Evolutionary conservation across 345 rosid genomes (phyloP).

Genomic region (Zanthoxylum bungeanum): DNA sequence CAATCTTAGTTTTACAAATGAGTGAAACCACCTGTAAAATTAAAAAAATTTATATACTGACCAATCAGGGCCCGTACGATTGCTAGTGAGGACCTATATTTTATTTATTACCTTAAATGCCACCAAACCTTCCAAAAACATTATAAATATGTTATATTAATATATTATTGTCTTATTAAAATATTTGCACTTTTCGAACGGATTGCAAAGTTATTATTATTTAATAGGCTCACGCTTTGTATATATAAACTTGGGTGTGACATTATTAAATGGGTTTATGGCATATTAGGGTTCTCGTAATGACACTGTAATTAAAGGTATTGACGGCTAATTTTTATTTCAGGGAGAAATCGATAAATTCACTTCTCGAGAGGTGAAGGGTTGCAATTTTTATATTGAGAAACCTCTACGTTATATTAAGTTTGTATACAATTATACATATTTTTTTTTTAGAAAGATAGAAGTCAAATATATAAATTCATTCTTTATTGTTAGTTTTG

Average conservation of each 20-base stretch:
- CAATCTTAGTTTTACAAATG: too few relatives aligned
- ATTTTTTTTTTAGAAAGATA: too few relatives aligned
- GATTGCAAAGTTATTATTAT: neutral
- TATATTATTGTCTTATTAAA: neutral
- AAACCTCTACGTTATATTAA: neutral
- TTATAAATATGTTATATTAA: neutral
- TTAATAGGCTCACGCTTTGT: neutral
- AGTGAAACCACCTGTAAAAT: too few relatives aligned
- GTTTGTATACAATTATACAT: neutral
- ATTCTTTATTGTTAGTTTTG: neutral
- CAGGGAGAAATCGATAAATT: too few relatives aligned
- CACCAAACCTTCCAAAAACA: slow-evolving; percentile 30
- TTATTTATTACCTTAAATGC: slow-evolving; percentile 21
- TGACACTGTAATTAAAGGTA: neutral
- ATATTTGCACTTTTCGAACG: slow-evolving; percentile 28
- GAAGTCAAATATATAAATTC: neutral
- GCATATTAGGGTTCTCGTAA: neutral
- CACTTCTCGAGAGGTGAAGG: too few relatives aligned
- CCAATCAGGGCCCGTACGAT: slow-evolving; percentile 54
- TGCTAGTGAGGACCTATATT: slow-evolving; percentile 28
- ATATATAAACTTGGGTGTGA: neutral
- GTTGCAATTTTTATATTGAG: neutral
- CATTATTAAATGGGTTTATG: neutral
- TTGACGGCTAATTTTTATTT: too few relatives aligned
- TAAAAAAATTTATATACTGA: slow-evolving; percentile 30